Percentiles rank a stretch among this genome's conserved stretches.
phyloP scores from a whole-genome alignment of 345 rosid species.

The Litchi chinensis region DNA sequence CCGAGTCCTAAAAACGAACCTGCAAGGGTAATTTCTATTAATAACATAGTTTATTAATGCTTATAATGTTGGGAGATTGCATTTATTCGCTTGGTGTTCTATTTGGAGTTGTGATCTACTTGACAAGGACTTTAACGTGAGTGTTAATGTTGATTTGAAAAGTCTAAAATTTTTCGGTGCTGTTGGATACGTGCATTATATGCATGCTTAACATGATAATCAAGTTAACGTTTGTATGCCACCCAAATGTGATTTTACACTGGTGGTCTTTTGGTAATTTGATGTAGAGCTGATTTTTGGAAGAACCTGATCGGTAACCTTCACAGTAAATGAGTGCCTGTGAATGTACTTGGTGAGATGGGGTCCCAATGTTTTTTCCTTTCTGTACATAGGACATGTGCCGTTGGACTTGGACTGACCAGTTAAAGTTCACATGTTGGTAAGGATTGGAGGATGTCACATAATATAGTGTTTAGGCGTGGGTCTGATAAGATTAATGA shows the following conservation, averaged over 20 bases:
- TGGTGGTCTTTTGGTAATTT: background rate
- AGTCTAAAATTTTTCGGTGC: background rate
- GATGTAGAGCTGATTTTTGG: conserved; percentile 4
- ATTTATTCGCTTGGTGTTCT: background rate
- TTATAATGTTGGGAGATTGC: background rate
- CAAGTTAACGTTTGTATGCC: background rate
- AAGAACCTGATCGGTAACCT: background rate
- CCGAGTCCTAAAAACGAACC: conserved; percentile 85
- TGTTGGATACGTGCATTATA: conserved; percentile 8
- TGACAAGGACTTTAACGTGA: background rate
- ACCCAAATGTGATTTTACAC: background rate
- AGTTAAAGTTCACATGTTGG: conserved; percentile 11
- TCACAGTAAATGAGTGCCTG: background rate
- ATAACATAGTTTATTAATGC: background rate
- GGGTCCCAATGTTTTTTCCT: conserved; percentile 18
- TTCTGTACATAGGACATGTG: conserved; percentile 14
- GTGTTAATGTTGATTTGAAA: background rate
- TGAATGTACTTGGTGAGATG: conserved; percentile 13
- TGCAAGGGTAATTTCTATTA: conserved; percentile 60
- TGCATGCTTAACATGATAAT: background rate
- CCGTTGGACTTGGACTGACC: background rate
- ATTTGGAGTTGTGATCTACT: background rate
- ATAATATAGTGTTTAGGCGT: background rate
- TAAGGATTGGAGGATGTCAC: conserved; percentile 17
- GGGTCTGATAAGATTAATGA: conserved; percentile 1